Base-by-base conservation (phyloP, 768 basidiomycete genomes). In the Favolaschia claudopus region DNA sequence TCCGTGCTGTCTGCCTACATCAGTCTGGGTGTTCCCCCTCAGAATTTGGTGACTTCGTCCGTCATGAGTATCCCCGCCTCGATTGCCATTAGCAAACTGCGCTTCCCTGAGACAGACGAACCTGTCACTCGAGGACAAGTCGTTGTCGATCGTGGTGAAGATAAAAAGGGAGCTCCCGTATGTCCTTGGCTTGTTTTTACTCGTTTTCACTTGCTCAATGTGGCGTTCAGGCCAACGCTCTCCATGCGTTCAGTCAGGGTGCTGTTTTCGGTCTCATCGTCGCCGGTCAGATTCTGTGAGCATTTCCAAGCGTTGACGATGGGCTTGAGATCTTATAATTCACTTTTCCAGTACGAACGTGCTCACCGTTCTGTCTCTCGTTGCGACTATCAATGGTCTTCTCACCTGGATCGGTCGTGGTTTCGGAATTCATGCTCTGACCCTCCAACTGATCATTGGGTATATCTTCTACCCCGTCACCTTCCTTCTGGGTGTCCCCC, bases 51-150 rank as follows among this genome's bases (percentile, higher is more conserved):
- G 66, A 95, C 94, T 3, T 89, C 95, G 6, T 93, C 92, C 8
- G 89, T 96, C 58, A 96, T 96, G 95, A 91, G 89, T 72, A 96
- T 97, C 60, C 95, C 95, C 19, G 95, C 95, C 0, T 95, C 93
- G 14, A 95, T 96, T 70, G 85, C 94, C 2, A 95, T 96, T 68
- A 91, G 89, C 70, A 96, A 96, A 76, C 79, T 96, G 67, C 91
- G 94, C 39, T 64, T 88, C 31, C 95, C 95, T 0, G 95, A 96
- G 76, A 72, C 81, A 25, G 94, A 95, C 19, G 91, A 91, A 63
- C 94, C 94, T 27, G 84, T 94, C 39, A 95, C 94, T 27, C 89
- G 91, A 31, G 94, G 94, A 13, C 85, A 78, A 31, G 83, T 95
- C 56, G 84, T 90, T 45, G 82, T 95, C 54, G 91, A 93, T 72